Conservation (phyloP, 2,329 filamentous ascomycete species). For the Juglanconis sp. region DNA sequence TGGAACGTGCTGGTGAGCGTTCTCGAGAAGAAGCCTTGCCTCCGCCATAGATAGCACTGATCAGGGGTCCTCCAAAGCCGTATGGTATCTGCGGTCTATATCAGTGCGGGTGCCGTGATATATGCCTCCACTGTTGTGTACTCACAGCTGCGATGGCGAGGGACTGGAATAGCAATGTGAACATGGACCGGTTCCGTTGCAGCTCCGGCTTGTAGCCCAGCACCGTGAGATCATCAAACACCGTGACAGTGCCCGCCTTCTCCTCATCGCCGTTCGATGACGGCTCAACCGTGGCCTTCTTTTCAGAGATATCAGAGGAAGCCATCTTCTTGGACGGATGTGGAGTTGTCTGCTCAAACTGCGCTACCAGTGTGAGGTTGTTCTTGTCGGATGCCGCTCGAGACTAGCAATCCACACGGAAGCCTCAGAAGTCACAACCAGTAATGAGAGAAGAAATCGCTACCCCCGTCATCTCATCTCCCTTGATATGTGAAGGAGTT, state of each 20-base stretch:
- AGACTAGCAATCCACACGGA: background rate
- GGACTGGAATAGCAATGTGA: constrained; percentile 59
- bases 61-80: constrained; percentile 39
- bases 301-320: background rate
- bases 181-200: constrained; percentile 55
- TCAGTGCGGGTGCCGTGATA: background rate
- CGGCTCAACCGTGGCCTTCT: background rate
- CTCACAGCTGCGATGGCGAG: constrained; percentile 54
- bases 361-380: too few species aligned
- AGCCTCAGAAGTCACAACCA: background rate
- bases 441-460: background rate
- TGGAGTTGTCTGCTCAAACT: too few species aligned
- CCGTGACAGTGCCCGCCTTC: constrained; percentile 17
- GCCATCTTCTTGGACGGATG: background rate
- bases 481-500: background rate
- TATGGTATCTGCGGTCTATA: constrained; percentile 43
- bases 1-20: background rate
- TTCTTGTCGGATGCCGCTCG: background rate
- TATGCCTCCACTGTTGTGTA: background rate
- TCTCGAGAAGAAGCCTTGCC: constrained; percentile 23
- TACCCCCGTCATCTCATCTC: background rate
- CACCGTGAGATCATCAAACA: constrained; percentile 30
- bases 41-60: constrained; percentile 36
- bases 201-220: constrained; percentile 59
- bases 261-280: constrained; percentile 10